Percentiles rank a stretch among this genome's conserved stretches.
phyloP scores from a whole-genome alignment of 2,329 filamentous ascomycete species.

The Alternaria tenuissima region DNA sequence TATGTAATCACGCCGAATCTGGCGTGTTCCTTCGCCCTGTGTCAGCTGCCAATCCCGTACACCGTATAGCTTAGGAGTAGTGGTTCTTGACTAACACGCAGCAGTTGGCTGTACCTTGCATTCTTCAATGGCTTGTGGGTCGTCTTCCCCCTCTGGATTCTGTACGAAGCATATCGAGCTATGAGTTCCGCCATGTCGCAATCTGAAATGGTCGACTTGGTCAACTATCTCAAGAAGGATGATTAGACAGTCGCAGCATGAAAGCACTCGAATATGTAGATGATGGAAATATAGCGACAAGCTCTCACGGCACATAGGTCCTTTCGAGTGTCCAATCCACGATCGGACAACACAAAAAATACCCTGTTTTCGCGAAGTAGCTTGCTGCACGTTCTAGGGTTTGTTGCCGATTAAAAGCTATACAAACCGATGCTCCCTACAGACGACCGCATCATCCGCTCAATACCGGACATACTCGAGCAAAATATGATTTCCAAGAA shows the following conservation, averaged over 20 bases:
- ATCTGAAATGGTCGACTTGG: constrained; percentile 49
- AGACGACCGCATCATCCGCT: not conserved
- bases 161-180: constrained; percentile 61
- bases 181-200: constrained; percentile 50
- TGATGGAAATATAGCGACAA: not conserved
- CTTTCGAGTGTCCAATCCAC: not conserved
- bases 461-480: not conserved
- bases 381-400: not conserved
- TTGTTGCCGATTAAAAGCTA: not conserved
- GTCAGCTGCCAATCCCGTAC: not conserved
- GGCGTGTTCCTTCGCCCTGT: not conserved
- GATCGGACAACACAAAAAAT: not conserved
- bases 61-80: not conserved
- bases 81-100: constrained; percentile 5
- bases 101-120: constrained; percentile 66
- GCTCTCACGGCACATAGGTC: not conserved
- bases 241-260: constrained; percentile 1
- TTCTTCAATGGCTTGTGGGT: constrained; percentile 74
- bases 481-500: no score
- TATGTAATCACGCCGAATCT: not conserved
- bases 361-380: not conserved
- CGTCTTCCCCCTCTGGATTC: constrained; percentile 65
- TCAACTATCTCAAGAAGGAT: constrained; percentile 50
- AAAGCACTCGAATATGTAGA: not conserved
- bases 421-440: not conserved